Conservation (phyloP, 768 basidiomycete genomes). For the Mycena polygramma region DNA sequence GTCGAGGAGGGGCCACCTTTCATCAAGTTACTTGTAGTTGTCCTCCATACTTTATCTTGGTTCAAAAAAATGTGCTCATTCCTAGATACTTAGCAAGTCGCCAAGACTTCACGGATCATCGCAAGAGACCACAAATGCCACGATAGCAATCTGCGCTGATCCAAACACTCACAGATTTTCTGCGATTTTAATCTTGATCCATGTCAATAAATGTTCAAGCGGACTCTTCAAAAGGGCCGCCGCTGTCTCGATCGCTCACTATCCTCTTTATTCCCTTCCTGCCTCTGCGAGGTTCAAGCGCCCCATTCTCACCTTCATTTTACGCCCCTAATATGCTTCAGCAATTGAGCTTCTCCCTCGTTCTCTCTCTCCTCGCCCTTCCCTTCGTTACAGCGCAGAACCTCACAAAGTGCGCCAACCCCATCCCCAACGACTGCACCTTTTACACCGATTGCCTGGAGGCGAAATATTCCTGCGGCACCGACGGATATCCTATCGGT, state of each 20-base stretch:
- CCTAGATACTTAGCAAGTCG: background rate
- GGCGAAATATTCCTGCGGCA: conserved; percentile 5
- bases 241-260: background rate
- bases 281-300: conserved; percentile 12
- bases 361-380: background rate
- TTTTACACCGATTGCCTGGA: conserved; percentile 13
- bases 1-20: too few species aligned
- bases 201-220: conserved; percentile 1
- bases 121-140: background rate
- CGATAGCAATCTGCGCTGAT: background rate
- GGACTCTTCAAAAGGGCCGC: background rate
- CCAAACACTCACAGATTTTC: background rate
- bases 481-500: conserved; percentile 5
- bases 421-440: conserved; percentile 8
- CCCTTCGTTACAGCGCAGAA: conserved; percentile 1
- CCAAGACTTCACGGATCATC: background rate
- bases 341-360: background rate
- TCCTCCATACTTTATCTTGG: too few species aligned
- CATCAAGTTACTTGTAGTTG: too few species aligned
- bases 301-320: conserved; percentile 1
- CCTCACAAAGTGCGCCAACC: conserved; percentile 4
- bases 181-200: background rate
- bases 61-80: background rate
- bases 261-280: background rate
- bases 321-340: background rate